phyloP scores from a whole-genome alignment of 2,329 filamentous ascomycete species.

The Cladosporium velox region DNA sequence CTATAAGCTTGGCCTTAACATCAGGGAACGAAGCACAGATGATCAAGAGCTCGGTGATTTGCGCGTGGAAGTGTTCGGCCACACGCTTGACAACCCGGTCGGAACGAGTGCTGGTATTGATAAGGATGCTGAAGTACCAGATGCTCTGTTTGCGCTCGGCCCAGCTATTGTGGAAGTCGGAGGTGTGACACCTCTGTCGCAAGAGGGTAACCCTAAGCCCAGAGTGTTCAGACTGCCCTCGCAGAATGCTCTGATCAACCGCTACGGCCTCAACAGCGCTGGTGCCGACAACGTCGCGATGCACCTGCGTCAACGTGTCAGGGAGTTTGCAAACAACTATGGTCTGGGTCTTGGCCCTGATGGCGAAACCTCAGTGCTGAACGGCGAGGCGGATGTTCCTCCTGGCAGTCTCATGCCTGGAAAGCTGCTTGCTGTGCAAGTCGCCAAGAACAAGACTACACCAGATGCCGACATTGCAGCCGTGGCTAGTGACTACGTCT shows the following conservation, averaged over 20 bases:
- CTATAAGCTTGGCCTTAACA: constrained; percentile 73
- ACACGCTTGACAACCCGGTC: constrained; percentile 78
- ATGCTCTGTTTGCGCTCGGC: constrained; percentile 80
- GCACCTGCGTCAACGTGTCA: constrained; percentile 73
- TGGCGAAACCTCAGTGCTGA: constrained; percentile 70
- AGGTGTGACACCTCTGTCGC: constrained; percentile 82
- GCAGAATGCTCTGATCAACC: constrained; percentile 87
- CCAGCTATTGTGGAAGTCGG: constrained; percentile 89
- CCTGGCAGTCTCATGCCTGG: constrained; percentile 78
- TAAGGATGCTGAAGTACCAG: constrained; percentile 88
- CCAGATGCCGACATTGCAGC: constrained; percentile 81
- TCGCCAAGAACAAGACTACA: constrained; percentile 96
- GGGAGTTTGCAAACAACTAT: constrained; percentile 70
- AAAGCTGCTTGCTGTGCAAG: constrained; percentile 81
- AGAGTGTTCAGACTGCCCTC: constrained; percentile 84
- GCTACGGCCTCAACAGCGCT: constrained; percentile 90
- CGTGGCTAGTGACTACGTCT: constrained; percentile 78
- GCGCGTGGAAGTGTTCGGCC: constrained; percentile 71
- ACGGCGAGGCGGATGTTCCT: constrained; percentile 75
- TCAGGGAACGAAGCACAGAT: constrained; percentile 72
- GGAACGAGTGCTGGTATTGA: constrained; percentile 95
- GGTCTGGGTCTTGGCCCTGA: constrained; percentile 65
- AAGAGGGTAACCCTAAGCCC: constrained; percentile 83
- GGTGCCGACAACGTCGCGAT: constrained; percentile 86
- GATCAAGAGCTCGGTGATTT: constrained; percentile 55